phyloP scores from a whole-genome alignment of 345 rosid genomes.

The Dimocarpus longan region DNA sequence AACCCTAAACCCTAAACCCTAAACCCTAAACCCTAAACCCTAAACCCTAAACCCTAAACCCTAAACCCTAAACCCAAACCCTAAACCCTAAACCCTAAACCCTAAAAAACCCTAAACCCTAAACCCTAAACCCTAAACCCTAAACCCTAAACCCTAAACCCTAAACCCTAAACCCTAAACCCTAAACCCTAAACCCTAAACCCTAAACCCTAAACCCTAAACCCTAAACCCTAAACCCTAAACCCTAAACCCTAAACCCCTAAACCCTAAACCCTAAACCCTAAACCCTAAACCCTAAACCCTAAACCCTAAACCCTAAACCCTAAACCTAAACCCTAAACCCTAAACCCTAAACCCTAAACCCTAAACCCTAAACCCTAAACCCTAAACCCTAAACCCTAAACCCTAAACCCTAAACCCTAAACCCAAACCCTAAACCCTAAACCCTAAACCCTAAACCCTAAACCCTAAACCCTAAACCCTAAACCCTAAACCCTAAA shows the following conservation, averaged over 20 bases:
- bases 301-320: slow-evolving; percentile 24
- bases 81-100: slow-evolving; percentile 25
- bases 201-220: slow-evolving; percentile 24
- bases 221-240: slow-evolving; percentile 14
- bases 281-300: slow-evolving; percentile 22
- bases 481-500: slow-evolving; percentile 27
- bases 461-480: slow-evolving; percentile 26
- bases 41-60: slow-evolving; percentile 29
- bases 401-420: slow-evolving; percentile 21
- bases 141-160: slow-evolving; percentile 21
- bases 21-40: slow-evolving; percentile 31
- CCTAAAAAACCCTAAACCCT: too few species aligned
- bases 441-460: slow-evolving; percentile 24
- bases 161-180: slow-evolving; percentile 18
- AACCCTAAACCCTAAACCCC: too few species aligned
- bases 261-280: slow-evolving; percentile 21
- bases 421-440: slow-evolving; percentile 28
- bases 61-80: slow-evolving; percentile 30
- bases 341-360: slow-evolving; percentile 25
- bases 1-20: slow-evolving; percentile 28
- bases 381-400: slow-evolving; percentile 25
- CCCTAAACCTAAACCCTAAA: slow-evolving; percentile 25
- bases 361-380: slow-evolving; percentile 25
- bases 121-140: slow-evolving; percentile 22
- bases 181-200: slow-evolving; percentile 24